Conservation (phyloP, 257 asterid genomes). For the Solanum tarapatanum region DNA sequence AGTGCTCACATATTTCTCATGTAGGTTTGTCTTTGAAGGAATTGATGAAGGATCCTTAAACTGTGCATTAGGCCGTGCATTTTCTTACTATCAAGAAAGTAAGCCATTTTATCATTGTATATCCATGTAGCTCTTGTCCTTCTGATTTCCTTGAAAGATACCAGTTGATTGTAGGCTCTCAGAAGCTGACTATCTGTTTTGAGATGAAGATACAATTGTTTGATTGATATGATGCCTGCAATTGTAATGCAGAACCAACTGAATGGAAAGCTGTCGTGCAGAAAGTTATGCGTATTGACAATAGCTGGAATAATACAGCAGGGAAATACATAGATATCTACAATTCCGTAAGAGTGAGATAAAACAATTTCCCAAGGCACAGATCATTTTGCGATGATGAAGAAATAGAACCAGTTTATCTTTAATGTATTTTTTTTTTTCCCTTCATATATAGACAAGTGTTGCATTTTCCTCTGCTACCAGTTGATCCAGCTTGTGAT, state of each 20-base stretch:
- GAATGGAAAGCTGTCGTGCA: slow-evolving; percentile 43
- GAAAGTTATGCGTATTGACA: slow-evolving; percentile 53
- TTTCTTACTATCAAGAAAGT: slow-evolving; percentile 52
- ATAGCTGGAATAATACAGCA: slow-evolving; percentile 82
- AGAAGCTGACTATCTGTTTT: neutral
- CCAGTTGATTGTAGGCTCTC: neutral
- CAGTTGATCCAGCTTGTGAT: neutral
- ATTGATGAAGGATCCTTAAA: slow-evolving; percentile 61
- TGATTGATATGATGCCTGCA: neutral
- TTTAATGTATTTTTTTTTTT: neutral
- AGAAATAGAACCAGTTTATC: neutral
- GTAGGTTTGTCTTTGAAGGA: slow-evolving; percentile 83
- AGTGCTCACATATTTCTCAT: neutral
- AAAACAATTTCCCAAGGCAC: neutral
- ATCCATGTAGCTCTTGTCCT: neutral
- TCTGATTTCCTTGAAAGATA: neutral
- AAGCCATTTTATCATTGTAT: slow-evolving; percentile 9
- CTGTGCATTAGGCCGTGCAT: slow-evolving; percentile 57
- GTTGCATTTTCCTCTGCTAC: neutral
- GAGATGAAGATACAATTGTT: neutral
- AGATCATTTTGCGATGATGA: neutral
- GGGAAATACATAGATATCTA: slow-evolving; percentile 64
- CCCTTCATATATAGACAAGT: neutral
- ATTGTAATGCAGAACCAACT: slow-evolving; percentile 41
- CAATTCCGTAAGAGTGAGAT: slow-evolving; percentile 30